Conservation (phyloP, 106 monocot genomes). For the Posidonia australis region DNA sequence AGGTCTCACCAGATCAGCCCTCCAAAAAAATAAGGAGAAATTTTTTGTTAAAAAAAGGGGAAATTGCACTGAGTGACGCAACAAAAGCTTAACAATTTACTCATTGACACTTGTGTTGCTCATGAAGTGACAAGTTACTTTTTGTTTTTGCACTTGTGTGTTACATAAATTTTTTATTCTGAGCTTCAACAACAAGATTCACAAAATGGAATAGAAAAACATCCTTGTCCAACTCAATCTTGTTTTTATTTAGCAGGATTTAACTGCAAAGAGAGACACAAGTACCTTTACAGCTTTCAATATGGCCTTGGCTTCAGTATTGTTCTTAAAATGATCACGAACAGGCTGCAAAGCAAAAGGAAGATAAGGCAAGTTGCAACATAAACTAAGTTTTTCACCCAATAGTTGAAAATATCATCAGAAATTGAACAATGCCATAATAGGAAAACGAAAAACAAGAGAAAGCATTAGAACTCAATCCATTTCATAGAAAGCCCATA, state of each 20-base stretch:
- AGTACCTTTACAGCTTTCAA: conserved; percentile 74
- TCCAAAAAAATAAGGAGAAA: not conserved
- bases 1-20: too few species aligned
- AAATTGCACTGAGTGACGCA: too few species aligned
- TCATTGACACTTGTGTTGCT: too few species aligned
- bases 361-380: not conserved
- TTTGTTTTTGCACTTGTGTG: too few species aligned
- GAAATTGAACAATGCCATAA: too few species aligned
- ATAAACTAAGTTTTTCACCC: not conserved
- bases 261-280: not conserved
- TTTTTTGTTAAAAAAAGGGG: not conserved
- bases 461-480: too few species aligned
- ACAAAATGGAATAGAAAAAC: not conserved
- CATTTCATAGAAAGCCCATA: too few species aligned
- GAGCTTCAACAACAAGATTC: not conserved
- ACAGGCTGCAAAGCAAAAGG: conserved; percentile 43
- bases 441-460: too few species aligned
- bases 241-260: not conserved
- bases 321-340: conserved; percentile 82
- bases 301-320: conserved; percentile 43
- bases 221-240: not conserved
- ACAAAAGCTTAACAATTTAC: too few species aligned
- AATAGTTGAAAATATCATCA: not conserved
- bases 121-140: too few species aligned
- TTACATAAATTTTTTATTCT: too few species aligned